A percentile compares a stretch with the other conserved stretches of the same genome.
Evolutionary conservation across 1,284 basidiomycete species (phyloP).

Genomic region (Hemileia vastatrix): DNA sequence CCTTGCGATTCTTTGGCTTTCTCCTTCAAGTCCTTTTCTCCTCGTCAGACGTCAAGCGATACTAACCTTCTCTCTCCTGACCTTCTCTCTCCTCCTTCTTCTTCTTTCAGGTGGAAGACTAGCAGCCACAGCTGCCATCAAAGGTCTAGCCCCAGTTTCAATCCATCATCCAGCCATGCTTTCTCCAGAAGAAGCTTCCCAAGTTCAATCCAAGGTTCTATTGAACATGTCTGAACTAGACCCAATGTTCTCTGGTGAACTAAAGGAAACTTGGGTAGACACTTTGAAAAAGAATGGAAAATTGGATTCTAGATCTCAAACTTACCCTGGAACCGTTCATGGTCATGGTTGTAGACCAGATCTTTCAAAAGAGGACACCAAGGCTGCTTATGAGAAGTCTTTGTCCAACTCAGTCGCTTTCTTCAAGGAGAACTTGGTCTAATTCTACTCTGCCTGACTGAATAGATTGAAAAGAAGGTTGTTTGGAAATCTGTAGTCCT

Average conservation of each 20-base stretch:
- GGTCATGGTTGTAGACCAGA: constrained; percentile 24
- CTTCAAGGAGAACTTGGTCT: too few species aligned
- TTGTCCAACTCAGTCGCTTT: constrained; percentile 13
- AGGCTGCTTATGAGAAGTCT: constrained; percentile 20
- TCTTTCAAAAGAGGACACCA: constrained; percentile 18
- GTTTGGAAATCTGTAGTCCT: too few species aligned
- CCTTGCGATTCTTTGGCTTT: too few species aligned
- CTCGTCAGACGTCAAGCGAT: too few species aligned
- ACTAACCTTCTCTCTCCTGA: too few species aligned
- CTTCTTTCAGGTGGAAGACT: background rate
- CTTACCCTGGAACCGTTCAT: constrained; percentile 25
- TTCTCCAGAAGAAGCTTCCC: constrained; percentile 15
- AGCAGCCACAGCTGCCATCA: background rate
- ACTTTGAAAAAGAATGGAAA: constrained; percentile 21
- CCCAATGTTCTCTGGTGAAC: constrained; percentile 17
- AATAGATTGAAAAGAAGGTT: too few species aligned
- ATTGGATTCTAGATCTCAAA: constrained; percentile 15
- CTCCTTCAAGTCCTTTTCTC: too few species aligned
- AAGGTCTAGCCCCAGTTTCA: background rate
- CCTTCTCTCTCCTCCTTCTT: too few species aligned
- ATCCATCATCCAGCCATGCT: constrained; percentile 23
- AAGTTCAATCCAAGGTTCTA: constrained; percentile 20
- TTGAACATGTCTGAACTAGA: constrained; percentile 25
- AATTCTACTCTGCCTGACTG: too few species aligned
- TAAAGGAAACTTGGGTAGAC: constrained; percentile 21